Percentiles rank a stretch among this genome's conserved stretches.
Conservation (phyloP, 108 stramenopile species). For the Nitzschia palea region DNA sequence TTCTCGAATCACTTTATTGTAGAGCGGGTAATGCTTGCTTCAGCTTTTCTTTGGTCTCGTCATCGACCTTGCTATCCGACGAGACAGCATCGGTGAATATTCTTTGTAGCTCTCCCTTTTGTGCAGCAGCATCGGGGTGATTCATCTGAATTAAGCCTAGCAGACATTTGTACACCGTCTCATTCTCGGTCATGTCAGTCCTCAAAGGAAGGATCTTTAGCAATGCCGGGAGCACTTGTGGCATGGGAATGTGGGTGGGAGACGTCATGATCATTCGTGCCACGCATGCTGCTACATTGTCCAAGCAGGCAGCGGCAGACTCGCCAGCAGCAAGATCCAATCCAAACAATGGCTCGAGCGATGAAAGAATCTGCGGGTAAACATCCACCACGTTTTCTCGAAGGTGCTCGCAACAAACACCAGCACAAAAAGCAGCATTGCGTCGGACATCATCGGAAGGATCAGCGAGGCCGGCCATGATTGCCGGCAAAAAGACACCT, state of each 20-base stretch:
- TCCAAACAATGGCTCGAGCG: slow-evolving; percentile 83
- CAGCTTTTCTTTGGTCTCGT: slow-evolving; percentile 79
- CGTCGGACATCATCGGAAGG: slow-evolving; percentile 85
- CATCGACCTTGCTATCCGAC: slow-evolving; percentile 70
- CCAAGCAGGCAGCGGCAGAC: slow-evolving; percentile 75
- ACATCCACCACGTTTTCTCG: slow-evolving; percentile 56
- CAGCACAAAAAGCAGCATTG: slow-evolving; percentile 94
- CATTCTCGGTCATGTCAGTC: slow-evolving; percentile 94
- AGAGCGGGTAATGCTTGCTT: slow-evolving; percentile 46
- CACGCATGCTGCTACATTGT: slow-evolving; percentile 93
- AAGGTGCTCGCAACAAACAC: slow-evolving; percentile 85
- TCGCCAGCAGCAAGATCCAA: slow-evolving; percentile 64
- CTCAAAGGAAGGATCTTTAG: slow-evolving; percentile 86
- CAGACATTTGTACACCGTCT: slow-evolving; percentile 92
- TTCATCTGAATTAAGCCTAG: slow-evolving; percentile 85
- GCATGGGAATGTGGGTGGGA: slow-evolving; percentile 78
- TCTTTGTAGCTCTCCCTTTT: slow-evolving; percentile 61
- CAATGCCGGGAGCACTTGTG: slow-evolving; percentile 88
- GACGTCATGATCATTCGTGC: slow-evolving; percentile 91
- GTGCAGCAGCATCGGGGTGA: slow-evolving; percentile 71
- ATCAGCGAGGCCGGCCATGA: slow-evolving; percentile 80
- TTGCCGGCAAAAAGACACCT: slow-evolving; percentile 77
- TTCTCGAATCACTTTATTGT: no score
- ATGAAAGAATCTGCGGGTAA: slow-evolving; percentile 74
- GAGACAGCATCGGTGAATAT: slow-evolving; percentile 71